A percentile compares a stretch with the other conserved stretches of the same genome.
These are phyloP conservation scores for Akanthomyces dipterigenus DNA, from an alignment of 2,329 filamentous ascomycete genomes.

Conservation along the genomic window DNA sequence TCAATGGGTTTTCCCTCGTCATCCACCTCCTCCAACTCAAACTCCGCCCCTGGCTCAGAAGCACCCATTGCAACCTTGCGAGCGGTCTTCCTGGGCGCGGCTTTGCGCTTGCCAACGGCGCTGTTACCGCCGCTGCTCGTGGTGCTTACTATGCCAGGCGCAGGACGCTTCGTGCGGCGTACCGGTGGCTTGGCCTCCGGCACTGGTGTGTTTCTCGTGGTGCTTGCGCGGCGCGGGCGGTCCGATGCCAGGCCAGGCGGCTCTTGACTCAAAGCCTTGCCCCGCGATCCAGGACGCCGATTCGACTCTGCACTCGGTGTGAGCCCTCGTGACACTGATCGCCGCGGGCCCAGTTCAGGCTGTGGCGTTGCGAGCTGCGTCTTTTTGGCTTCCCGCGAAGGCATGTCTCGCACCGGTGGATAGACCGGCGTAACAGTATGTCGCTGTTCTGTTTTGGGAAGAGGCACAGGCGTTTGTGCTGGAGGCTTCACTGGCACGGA, in stretches of 20 bases:
- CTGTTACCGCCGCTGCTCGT: constrained; percentile 55
- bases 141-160: constrained; percentile 63
- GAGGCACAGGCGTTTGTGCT: constrained; percentile 31
- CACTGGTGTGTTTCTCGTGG: constrained; percentile 50
- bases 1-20: constrained; percentile 66
- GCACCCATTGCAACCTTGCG: constrained; percentile 40
- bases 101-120: constrained; percentile 66
- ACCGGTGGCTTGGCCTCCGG: constrained; percentile 41
- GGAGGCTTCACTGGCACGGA: constrained; percentile 26
- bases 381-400: constrained; percentile 24
- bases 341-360: constrained; percentile 22
- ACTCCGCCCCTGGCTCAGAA: constrained; percentile 35
- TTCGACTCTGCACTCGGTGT: constrained; percentile 28
- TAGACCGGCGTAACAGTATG: constrained; percentile 25
- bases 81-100: constrained; percentile 60
- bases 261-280: constrained; percentile 46
- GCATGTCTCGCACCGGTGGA: constrained; percentile 22
- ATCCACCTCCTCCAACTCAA: constrained; percentile 53
- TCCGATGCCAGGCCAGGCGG: constrained; percentile 44
- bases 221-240: constrained; percentile 49
- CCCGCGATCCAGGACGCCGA: constrained; percentile 46
- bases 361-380: neutral
- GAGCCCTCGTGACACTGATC: constrained; percentile 26
- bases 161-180: constrained; percentile 61
- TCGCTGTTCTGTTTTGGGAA: constrained; percentile 26